phyloP scores from a whole-genome alignment of 129 eudicot genomes.

The Calendula officinalis region DNA sequence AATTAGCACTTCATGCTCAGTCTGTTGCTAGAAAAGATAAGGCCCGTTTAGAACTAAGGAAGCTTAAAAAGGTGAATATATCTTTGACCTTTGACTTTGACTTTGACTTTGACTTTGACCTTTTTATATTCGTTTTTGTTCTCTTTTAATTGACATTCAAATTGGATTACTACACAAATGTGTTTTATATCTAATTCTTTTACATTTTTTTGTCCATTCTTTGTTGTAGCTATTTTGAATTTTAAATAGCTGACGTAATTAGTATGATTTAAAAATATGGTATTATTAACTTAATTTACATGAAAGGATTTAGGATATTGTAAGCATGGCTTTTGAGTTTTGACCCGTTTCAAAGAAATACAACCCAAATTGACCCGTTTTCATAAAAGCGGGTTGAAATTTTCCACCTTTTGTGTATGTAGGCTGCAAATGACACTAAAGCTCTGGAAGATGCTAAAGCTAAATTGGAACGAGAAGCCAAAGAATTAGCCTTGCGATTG shows the following conservation, averaged over 20 bases:
- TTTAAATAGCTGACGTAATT: background rate
- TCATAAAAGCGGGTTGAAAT: background rate
- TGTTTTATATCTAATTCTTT: background rate
- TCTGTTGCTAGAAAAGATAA: conserved; percentile 54
- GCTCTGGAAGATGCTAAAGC: conserved; percentile 67
- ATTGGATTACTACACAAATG: conserved; percentile 6
- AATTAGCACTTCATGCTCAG: conserved; percentile 56
- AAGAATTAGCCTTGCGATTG: conserved; percentile 58
- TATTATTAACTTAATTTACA: too few relatives aligned
- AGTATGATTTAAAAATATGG: background rate
- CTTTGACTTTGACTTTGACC: too few relatives aligned
- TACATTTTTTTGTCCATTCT: too few relatives aligned
- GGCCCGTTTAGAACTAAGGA: conserved; percentile 60
- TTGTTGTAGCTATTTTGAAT: too few relatives aligned
- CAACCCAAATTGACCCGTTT: background rate
- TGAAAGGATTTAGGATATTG: background rate
- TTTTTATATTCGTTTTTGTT: background rate
- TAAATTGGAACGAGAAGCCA: conserved; percentile 70
- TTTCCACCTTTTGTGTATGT: background rate
- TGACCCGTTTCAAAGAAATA: background rate
- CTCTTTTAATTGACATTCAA: background rate
- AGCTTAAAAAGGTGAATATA: conserved; percentile 58
- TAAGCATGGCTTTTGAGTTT: conserved; percentile 10
- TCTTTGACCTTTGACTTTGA: conserved; percentile 10
- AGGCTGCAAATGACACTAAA: conserved; percentile 80